Evolutionary conservation across 1,284 basidiomycete genomes (phyloP), one percentile per base, ranked within the genome.

Genomic region (Ceratobasidium sp.): DNA sequence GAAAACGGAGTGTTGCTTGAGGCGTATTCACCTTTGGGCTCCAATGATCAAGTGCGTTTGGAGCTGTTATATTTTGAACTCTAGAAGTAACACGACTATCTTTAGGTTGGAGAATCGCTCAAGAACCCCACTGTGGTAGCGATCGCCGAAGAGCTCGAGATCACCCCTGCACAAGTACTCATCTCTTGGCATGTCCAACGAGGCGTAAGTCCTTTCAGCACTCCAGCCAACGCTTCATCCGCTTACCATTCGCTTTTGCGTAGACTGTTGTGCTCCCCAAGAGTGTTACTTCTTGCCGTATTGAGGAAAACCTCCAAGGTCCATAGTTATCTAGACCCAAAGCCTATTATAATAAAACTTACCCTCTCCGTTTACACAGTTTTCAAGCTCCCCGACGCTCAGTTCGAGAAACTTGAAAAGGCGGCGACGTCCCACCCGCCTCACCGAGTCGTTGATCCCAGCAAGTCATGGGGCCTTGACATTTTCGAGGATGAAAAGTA

Each of bases 151-250:
- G 84, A 89, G 77, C 84, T 93, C 75, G 85, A 84, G 14, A 88
- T 93, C 64, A 91, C 90, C 8, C 91, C 91, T 43, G 91, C 91
- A n/a, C 91, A 92, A 80, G 89, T 90, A 43, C 83, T 93, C 59
- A 87, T 94, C 78, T 91, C 89, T 9, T 95, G 92, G 92, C 88
- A 91, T 77, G 85, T 92, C 59, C 90, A 93, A 81, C 87, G 91
- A 50, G 91, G 92, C 16, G 89, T 92, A 79, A 58, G 87, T 82
- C 30, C 14, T 70, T 28, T 72, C 38, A 23, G n/a, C 58, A 13
- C 32, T 49, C 32, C 14, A 28, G 54, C 46, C 18, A 5, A 8
- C 7, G 18, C 16, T 28, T 3, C n/a, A 6, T 11, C 28, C 32
- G 21, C 41, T 61, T 14, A 62, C 35, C 18, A 50, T 11, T 11